Base-by-base conservation (phyloP, 768 basidiomycete genomes). In the Lactarius pseudohatsudake region DNA sequence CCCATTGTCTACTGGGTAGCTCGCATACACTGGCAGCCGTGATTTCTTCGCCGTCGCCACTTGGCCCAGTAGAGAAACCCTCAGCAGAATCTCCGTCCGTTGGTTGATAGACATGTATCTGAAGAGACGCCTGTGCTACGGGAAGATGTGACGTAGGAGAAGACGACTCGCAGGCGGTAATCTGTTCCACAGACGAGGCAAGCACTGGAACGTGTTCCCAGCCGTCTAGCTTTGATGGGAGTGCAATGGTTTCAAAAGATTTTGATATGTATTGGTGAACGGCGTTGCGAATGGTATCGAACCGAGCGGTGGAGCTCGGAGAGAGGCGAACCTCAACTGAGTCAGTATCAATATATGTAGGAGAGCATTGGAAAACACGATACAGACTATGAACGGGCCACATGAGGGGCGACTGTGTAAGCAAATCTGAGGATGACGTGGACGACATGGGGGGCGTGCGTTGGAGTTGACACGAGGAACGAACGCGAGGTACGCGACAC, bases 1-100 rank as follows among this genome's bases (percentile, higher is more conserved):
- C 96, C 82, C 92, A 89, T 47, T 81, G 84, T 68, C 81, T 76
- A 68, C 89, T 90, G 1, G 97, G 97, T 56, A 99, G 82, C 62
- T 96, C 91, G 74, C 91, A 91, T 22, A 98, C 89, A 65, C 85
- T 91, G 1, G 96, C 97, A 13, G 96, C 93, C 80, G 90, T 90
- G 0, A 93, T 87, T 66, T 89, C 87, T 54, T 88, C 91, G 26
- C 81, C 82, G 26, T 90, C 90, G 34, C 82, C 82, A 59, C 80
- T 77, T 1, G 73, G 79, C 66, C 80, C 74, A 74, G 80, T 80
- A 53, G 85, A 82, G 70, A 92, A 91, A 67, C 96, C 93, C 72
- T 90, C 87, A 54, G 86, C 84, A 0, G 83, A 79, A 66, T 91
- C 88, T 1, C 81, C 77, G 64, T 90, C 86, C 0, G 83, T 83